A percentile compares a stretch with the other conserved stretches of the same genome.
Conservation (phyloP, 139 green algal genomes). For the Tetradesmus lagerheimii region DNA sequence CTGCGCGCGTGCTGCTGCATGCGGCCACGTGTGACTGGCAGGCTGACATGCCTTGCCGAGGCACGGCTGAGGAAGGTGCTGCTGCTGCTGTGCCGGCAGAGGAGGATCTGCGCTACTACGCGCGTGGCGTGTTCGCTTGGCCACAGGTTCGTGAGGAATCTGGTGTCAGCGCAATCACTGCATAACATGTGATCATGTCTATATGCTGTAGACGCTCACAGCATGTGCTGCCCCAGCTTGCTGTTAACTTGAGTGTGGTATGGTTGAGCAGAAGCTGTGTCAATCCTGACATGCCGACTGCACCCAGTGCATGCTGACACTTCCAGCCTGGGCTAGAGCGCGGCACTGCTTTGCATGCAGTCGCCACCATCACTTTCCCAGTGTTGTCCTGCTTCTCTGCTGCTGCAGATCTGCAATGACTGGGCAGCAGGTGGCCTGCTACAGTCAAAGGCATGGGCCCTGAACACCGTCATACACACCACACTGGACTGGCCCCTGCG, state of each 20-base stretch:
- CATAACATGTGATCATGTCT: too few species aligned
- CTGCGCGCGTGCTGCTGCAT: constrained; percentile 66
- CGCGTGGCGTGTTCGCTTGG: neutral
- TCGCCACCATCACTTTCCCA: neutral
- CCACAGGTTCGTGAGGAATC: neutral
- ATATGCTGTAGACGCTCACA: too few species aligned
- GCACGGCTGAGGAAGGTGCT: neutral
- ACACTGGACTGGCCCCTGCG: neutral
- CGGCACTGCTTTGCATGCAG: neutral
- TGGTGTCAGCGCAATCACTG: neutral
- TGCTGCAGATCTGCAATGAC: neutral
- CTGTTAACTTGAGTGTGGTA: too few species aligned
- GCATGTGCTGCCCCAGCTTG: too few species aligned
- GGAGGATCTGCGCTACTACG: neutral
- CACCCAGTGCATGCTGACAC: neutral
- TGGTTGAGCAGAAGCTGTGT: too few species aligned
- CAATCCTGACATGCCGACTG: too few species aligned
- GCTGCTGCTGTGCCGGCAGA: neutral
- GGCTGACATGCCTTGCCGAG: neutral
- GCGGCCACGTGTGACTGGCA: constrained; percentile 62
- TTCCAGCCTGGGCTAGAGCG: neutral
- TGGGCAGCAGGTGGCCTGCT: neutral
- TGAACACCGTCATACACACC: neutral
- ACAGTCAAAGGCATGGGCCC: neutral
- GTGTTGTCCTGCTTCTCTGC: neutral